Percentiles rank a stretch among this genome's conserved stretches.
phyloP scores from a whole-genome alignment of 768 basidiomycete genomes.

The Mycena metata region DNA sequence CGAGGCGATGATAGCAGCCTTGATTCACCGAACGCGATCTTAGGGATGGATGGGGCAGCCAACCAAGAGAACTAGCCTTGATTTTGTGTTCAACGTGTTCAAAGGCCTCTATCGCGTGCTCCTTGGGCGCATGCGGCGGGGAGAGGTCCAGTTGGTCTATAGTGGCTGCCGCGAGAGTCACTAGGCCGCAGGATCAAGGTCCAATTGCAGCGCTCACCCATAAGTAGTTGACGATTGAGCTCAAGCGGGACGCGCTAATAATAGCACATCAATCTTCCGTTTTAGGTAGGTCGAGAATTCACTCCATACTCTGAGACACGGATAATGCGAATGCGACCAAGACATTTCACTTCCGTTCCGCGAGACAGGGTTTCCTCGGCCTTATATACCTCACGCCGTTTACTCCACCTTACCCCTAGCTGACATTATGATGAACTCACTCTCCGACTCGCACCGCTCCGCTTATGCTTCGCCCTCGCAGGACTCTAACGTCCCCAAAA shows the following conservation, averaged over 20 bases:
- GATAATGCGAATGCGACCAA: no score
- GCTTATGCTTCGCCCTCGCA: neutral
- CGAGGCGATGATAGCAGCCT: constrained; percentile 74
- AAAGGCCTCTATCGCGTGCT: constrained; percentile 77
- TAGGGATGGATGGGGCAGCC: no score
- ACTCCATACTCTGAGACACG: no score
- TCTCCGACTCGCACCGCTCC: neutral
- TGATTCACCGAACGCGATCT: no score
- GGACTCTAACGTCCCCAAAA: neutral
- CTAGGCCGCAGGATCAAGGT: neutral
- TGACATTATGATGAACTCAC: constrained; percentile 17
- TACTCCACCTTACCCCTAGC: constrained; percentile 13
- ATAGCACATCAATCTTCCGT: neutral
- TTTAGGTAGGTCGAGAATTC: no score
- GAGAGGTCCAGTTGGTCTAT: constrained; percentile 70
- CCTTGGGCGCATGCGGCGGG: constrained; percentile 69
- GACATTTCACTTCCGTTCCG: no score
- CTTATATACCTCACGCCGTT: constrained; percentile 13
- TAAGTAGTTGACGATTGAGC: constrained; percentile 23
- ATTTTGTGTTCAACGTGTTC: constrained; percentile 64
- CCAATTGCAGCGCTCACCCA: constrained; percentile 38
- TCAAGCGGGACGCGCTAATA: constrained; percentile 9
- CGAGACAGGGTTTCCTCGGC: neutral
- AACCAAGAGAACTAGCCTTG: constrained; percentile 52
- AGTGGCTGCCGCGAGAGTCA: constrained; percentile 58